Evolutionary conservation across 345 rosid species (phyloP), one percentile per base, ranked within the genome.

Genomic region (Gossypium sturtianum): DNA sequence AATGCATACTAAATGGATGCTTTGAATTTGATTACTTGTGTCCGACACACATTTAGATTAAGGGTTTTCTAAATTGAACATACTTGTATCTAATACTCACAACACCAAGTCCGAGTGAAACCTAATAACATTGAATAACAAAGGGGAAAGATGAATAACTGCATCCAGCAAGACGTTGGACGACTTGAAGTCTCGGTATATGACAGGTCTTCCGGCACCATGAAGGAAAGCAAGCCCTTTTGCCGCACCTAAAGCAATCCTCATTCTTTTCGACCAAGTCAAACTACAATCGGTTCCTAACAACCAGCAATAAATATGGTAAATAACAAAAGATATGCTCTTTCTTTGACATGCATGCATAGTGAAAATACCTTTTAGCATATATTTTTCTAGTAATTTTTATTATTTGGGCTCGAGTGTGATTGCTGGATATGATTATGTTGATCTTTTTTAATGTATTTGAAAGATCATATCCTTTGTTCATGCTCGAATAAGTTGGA

Each of bases 101-200:
- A 56, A 56, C 41, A 34, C 20, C 12, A 20, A 56, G 12, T 9
- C 60, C 5, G 25, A 56, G 25, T 1, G 23, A 19, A 56, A 56
- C 10, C 13, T 56, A 20, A 56, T 56, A 23, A 56, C 9, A 20
- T 56, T 9, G 16, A 51, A 29, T 25, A 77, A 74, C 12, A 70
- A 74, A 41, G 57, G 60, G 41, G 56, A 56, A 64, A 43, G 53
- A 49, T 34, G 62, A 83, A 91, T 77, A 70, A 91, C 98, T 84
- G 66, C 83, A 77, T 91, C 97, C 69, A 95, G 88, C 83, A 96
- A 88, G 89, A 96, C 84, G 82, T 96, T 96, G 61, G 99, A 94
- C 64, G 97, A 89, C 90, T 96, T 96, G 84, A 96, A 87, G 81
- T 96, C 99, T 15, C 99, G 97, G 85, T 96, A 96, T 72, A 96